Conservation (phyloP, 2,329 filamentous ascomycete genomes). For the Setomelanomma holmii region DNA sequence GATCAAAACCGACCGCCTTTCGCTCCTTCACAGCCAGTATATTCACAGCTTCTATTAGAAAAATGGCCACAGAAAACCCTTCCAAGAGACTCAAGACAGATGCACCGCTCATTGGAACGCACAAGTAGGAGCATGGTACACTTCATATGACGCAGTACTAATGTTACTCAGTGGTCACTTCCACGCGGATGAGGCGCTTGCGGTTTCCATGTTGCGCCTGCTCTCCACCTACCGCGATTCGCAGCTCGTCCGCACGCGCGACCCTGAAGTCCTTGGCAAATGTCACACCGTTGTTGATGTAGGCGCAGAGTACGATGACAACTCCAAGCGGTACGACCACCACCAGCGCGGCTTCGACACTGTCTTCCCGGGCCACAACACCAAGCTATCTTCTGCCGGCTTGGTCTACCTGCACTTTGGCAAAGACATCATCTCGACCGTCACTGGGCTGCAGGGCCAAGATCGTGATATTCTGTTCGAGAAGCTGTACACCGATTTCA, state of each 20-base stretch:
- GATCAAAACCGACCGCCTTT: background rate
- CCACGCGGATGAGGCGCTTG: conserved; percentile 97
- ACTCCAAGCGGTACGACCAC: conserved; percentile 86
- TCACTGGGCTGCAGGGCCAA: conserved; percentile 66
- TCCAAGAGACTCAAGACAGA: conserved; percentile 86
- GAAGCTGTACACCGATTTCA: conserved; percentile 91
- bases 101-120: conserved; percentile 78
- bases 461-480: conserved; percentile 79
- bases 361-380: conserved; percentile 81
- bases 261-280: conserved; percentile 75
- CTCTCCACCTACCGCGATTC: conserved; percentile 81
- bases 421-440: conserved; percentile 76
- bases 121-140: conserved; percentile 65
- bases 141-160: background rate
- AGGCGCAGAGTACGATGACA: conserved; percentile 88
- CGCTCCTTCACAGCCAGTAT: background rate
- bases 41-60: conserved; percentile 4
- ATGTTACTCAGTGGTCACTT: conserved; percentile 76
- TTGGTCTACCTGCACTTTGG: conserved; percentile 97
- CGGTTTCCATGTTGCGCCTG: conserved; percentile 91
- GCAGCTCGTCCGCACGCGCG: conserved; percentile 83
- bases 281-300: conserved; percentile 98
- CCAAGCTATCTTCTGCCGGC: conserved; percentile 92
- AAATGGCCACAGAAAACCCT: conserved; percentile 47
- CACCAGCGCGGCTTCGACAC: conserved; percentile 91